Percentiles rank a stretch among this genome's conserved stretches.
Evolutionary conservation across 108 stramenopile species (phyloP).

Genomic region (Poteriospumella lacustris): DNA sequence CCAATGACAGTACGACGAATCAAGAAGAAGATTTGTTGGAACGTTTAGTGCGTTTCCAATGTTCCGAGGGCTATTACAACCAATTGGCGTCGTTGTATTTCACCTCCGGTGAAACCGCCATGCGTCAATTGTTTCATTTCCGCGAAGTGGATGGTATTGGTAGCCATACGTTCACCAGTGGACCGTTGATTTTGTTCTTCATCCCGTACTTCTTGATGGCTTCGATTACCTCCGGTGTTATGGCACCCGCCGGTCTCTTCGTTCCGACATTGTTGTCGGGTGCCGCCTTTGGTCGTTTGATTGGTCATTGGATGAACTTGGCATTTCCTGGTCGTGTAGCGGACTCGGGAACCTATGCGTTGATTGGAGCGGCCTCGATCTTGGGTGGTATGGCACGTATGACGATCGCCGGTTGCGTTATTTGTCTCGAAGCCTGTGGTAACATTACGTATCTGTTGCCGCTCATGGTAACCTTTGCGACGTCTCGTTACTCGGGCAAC

Average conservation of each 20-base stretch:
- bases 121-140: conserved; percentile 34
- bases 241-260: conserved; percentile 47
- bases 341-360: conserved; percentile 44
- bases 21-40: conserved; percentile 21
- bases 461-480: conserved; percentile 47
- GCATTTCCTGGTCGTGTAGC: conserved; percentile 32
- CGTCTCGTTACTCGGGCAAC: conserved; percentile 41
- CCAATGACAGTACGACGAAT: background rate
- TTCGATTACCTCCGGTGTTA: conserved; percentile 44
- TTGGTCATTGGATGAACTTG: conserved; percentile 29
- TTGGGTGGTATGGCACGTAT: conserved; percentile 51
- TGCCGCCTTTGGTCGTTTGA: conserved; percentile 44
- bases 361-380: conserved; percentile 46
- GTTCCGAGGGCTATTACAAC: conserved; percentile 20
- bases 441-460: conserved; percentile 41
- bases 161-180: conserved; percentile 17
- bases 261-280: conserved; percentile 47
- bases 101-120: conserved; percentile 15
- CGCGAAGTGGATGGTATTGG: conserved; percentile 12
- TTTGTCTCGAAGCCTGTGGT: conserved; percentile 46
- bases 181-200: conserved; percentile 35
- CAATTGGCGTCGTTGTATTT: conserved; percentile 33
- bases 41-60: conserved; percentile 19
- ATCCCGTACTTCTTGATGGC: conserved; percentile 44
- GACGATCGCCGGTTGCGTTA: conserved; percentile 46